Conservation (phyloP, 2,329 filamentous ascomycete genomes). For the Pseudogymnoascus sp. region DNA sequence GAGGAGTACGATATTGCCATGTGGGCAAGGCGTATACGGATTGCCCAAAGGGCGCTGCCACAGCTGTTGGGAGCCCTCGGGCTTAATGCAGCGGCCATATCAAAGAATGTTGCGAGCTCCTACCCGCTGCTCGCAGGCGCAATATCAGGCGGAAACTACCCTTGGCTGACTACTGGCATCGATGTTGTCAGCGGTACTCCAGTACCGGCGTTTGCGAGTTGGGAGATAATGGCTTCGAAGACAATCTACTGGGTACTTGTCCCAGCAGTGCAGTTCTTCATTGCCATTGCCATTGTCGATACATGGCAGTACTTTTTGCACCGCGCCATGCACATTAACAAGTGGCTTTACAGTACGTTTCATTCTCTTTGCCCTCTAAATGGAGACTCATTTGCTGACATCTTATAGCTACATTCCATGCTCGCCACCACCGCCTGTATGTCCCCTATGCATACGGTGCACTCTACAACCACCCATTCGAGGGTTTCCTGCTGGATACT, state of each 20-base stretch:
- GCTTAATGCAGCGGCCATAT: slow-evolving; percentile 67
- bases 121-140: slow-evolving; percentile 70
- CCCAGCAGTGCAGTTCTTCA: slow-evolving; percentile 68
- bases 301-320: slow-evolving; percentile 99
- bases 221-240: slow-evolving; percentile 73
- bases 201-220: slow-evolving; percentile 69
- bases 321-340: slow-evolving; percentile 94
- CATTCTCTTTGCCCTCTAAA: slow-evolving; percentile 26
- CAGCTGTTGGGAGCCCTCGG: slow-evolving; percentile 64
- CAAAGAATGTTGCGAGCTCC: slow-evolving; percentile 64
- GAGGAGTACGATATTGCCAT: slow-evolving; percentile 82
- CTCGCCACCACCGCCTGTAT: slow-evolving; percentile 91
- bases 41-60: slow-evolving; percentile 74
- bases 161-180: slow-evolving; percentile 57
- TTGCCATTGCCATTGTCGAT: slow-evolving; percentile 74
- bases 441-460: slow-evolving; percentile 97
- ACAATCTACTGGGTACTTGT: slow-evolving; percentile 73
- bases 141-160: slow-evolving; percentile 75
- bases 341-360: slow-evolving; percentile 88
- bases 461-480: slow-evolving; percentile 91
- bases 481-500: slow-evolving; percentile 90
- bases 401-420: slow-evolving; percentile 72
- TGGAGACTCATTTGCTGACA: slow-evolving; percentile 19
- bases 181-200: slow-evolving; percentile 44
- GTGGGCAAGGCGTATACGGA: slow-evolving; percentile 77